phyloP scores from a whole-genome alignment of 78 protist genomes.

The Dictyostelium capitatum region DNA sequence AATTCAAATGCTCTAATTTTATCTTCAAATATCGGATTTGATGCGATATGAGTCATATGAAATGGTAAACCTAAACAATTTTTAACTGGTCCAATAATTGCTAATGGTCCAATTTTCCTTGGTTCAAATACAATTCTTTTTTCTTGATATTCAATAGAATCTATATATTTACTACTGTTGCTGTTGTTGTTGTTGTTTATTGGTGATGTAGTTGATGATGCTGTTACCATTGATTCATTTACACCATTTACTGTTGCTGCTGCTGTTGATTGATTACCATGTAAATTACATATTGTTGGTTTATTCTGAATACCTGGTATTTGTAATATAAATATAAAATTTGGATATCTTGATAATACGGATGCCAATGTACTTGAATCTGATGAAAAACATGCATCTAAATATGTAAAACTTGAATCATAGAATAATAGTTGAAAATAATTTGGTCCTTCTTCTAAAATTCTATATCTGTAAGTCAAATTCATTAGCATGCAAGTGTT shows the following conservation, averaged over 20 bases:
- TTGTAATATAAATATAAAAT: slow-evolving; percentile 58
- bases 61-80: slow-evolving; percentile 40
- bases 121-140: slow-evolving; percentile 41
- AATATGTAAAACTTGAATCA: slow-evolving; percentile 66
- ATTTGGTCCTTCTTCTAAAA: slow-evolving; percentile 67
- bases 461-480: slow-evolving; percentile 44
- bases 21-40: slow-evolving; percentile 30
- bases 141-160: neutral
- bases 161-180: neutral
- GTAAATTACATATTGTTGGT: neutral
- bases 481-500: no score
- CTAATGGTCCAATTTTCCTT: slow-evolving; percentile 68
- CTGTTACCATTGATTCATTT: no score
- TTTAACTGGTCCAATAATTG: slow-evolving; percentile 70
- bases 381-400: slow-evolving; percentile 79
- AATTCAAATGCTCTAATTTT: slow-evolving; percentile 52
- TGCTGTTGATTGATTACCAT: neutral
- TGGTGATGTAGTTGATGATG: slow-evolving; percentile 4
- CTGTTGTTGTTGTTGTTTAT: neutral
- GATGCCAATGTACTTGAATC: slow-evolving; percentile 46
- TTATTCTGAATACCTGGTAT: slow-evolving; percentile 19
- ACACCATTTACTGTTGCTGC: no score
- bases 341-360: slow-evolving; percentile 52
- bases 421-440: slow-evolving; percentile 60
- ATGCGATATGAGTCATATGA: slow-evolving; percentile 49